Evolutionary conservation across 106 monocot species (phyloP), one percentile per base, ranked within the genome.

Genomic region (Acanthochlamys bracteata): DNA sequence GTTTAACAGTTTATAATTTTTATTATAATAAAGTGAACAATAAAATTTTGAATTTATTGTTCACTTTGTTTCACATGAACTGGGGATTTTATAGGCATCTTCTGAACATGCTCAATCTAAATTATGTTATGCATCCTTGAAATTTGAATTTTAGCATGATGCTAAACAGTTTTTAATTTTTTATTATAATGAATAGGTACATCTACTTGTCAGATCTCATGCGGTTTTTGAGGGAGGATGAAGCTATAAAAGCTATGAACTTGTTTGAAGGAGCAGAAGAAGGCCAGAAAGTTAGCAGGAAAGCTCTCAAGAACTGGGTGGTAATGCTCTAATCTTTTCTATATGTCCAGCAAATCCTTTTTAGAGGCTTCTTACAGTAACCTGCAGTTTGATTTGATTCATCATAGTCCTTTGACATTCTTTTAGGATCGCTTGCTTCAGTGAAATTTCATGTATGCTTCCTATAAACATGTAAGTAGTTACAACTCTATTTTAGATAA

Each of bases 231-330:
- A 62, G 67, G 25, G 68, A 72, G 57, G 80, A 81, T 24, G 80
- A 81, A 59, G 75, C 64, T 58, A 1, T 63, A 17, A 81, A 72
- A 53, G 63, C 68, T 27, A 57, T 81, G 64, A 58, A 57, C n/a
- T 63, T 81, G 24, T 81, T 81, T 59, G 75, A 81, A 58, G 80
- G 75, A 53, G 72, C 75, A 10, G 63, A 68, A 41, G 75, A 81
- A 54, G 57, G 25, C 7, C 61, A 64, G 54, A 71, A 61, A 69
- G 58, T 81, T 7, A 68, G 59, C 20, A 76, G 47, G 58, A 71
- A 63, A 8, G 54, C 64, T 20, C 75, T 81, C 33, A 81, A 81
- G 59, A 75, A 81, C 47, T 81, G 80, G 80, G 75, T 81, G 75
- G 80, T 80, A 70, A 69, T 53, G 41, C 4, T n/a, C 11, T 49